Evolutionary conservation across 2,329 filamentous ascomycete genomes (phyloP).

Genomic region (Coniella vitis): DNA sequence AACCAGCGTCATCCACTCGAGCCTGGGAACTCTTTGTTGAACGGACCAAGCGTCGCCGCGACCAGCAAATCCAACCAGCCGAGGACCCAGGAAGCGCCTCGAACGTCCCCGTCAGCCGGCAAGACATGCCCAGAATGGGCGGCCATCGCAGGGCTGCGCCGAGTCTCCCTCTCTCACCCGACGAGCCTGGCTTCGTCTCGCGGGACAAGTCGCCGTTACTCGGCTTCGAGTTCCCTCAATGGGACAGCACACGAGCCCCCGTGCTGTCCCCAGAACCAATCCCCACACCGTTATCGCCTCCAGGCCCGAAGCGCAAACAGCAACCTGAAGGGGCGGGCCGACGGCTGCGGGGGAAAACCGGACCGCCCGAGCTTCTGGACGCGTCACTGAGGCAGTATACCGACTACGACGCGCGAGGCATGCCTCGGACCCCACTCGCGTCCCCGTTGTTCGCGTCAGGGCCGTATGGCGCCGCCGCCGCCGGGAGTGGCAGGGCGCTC

Average conservation of each 20-base stretch:
- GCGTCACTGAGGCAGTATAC: constrained; percentile 6
- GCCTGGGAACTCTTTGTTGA: no score
- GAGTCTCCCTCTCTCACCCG: no score
- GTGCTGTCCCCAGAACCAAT: neutral
- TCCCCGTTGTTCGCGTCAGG: neutral
- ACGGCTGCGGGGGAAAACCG: neutral
- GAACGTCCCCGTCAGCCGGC: no score
- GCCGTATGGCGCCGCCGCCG: neutral
- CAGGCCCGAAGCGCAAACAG: constrained; percentile 1
- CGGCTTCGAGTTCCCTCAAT: no score
- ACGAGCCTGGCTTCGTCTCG: no score
- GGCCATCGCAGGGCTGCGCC: no score
- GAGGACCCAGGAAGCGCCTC: no score
- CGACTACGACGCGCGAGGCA: constrained; percentile 6
- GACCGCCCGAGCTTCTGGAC: constrained; percentile 2
- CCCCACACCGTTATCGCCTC: neutral
- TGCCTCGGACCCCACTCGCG: constrained; percentile 2
- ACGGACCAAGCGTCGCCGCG: no score
- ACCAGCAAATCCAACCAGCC: no score
- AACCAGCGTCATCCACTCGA: no score
- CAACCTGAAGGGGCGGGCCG: constrained; percentile 1
- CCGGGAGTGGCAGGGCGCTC: constrained; percentile 4
- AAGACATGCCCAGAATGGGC: no score
- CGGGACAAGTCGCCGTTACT: no score
- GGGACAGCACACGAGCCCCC: neutral